These are phyloP conservation scores for Gracilariopsis chorda DNA, from an alignment of 23 red algal species.

Conservation along the genomic window DNA sequence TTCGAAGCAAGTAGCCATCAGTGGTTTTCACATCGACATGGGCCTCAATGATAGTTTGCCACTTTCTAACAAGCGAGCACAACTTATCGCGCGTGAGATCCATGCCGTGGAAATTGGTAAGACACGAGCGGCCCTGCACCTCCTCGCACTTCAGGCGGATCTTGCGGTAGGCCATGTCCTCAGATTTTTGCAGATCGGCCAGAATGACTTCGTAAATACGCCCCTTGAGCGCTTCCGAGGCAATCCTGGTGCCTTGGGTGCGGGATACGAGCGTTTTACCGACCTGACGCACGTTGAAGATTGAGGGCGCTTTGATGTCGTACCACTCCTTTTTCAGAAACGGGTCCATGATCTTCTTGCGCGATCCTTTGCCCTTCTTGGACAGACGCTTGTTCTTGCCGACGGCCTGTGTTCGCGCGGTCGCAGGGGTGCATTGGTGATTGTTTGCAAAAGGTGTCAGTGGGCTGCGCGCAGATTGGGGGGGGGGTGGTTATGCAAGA, in stretches of 20 bases:
- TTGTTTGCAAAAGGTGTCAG: too few relatives aligned
- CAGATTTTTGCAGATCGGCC: slow-evolving; percentile 93
- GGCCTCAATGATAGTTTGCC: slow-evolving; percentile 97
- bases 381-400: slow-evolving; percentile 99
- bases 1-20: slow-evolving; percentile 90
- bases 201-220: slow-evolving; percentile 92
- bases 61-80: slow-evolving; percentile 93
- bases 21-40: slow-evolving; percentile 97
- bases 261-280: slow-evolving; percentile 96
- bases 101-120: slow-evolving; percentile 97
- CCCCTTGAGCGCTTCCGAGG: slow-evolving; percentile 91
- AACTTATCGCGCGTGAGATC: slow-evolving; percentile 91
- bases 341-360: slow-evolving; percentile 92
- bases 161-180: slow-evolving; percentile 93
- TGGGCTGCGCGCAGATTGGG: too few relatives aligned
- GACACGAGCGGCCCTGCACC: slow-evolving; percentile 85
- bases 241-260: slow-evolving; percentile 92
- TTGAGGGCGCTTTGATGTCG: slow-evolving; percentile 93
- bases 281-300: slow-evolving; percentile 85
- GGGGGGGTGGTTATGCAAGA: too few relatives aligned
- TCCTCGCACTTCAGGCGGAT: slow-evolving; percentile 96
- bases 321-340: slow-evolving; percentile 98
- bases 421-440: too few relatives aligned
- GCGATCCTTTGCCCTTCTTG: slow-evolving; percentile 92
- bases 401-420: slow-evolving; percentile 53